phyloP scores from a whole-genome alignment of 2,329 filamentous ascomycete species.

The Aureobasidium sp. region DNA sequence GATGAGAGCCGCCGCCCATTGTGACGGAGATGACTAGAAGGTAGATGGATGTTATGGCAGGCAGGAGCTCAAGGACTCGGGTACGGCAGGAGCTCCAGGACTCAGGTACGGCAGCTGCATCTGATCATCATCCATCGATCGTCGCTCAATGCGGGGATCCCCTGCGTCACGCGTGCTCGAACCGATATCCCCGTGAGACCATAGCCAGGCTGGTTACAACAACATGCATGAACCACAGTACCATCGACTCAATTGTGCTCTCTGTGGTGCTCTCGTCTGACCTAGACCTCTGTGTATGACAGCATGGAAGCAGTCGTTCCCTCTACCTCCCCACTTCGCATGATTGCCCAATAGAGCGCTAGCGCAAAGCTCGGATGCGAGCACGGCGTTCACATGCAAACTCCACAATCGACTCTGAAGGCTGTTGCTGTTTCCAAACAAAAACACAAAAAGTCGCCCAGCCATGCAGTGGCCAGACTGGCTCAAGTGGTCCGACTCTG shows the following conservation, averaged over 20 bases:
- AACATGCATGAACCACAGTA: not conserved
- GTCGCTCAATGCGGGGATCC: not conserved
- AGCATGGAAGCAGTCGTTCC: not conserved
- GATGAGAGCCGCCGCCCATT: conserved; percentile 32
- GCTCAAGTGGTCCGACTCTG: conserved; percentile 8
- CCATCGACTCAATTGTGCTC: not conserved
- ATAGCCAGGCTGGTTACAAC: not conserved
- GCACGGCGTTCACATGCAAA: not conserved
- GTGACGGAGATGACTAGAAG: not conserved
- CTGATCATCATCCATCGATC: not conserved
- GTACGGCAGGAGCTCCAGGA: too few species aligned
- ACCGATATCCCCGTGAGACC: not conserved
- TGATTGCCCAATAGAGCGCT: not conserved
- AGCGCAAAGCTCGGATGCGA: not conserved
- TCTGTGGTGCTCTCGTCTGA: not conserved
- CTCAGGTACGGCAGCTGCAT: conserved; percentile 4
- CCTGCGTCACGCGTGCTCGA: not conserved
- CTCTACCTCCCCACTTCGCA: not conserved
- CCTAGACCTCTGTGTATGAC: not conserved
- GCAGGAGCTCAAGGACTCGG: not conserved
- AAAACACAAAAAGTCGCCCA: not conserved
- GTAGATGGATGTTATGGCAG: not conserved
- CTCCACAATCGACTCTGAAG: not conserved
- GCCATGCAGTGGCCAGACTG: conserved; percentile 17
- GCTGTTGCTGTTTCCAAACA: not conserved